Evolutionary conservation across 2,329 filamentous ascomycete genomes (phyloP).

Genomic region (Claviceps lovelessii): DNA sequence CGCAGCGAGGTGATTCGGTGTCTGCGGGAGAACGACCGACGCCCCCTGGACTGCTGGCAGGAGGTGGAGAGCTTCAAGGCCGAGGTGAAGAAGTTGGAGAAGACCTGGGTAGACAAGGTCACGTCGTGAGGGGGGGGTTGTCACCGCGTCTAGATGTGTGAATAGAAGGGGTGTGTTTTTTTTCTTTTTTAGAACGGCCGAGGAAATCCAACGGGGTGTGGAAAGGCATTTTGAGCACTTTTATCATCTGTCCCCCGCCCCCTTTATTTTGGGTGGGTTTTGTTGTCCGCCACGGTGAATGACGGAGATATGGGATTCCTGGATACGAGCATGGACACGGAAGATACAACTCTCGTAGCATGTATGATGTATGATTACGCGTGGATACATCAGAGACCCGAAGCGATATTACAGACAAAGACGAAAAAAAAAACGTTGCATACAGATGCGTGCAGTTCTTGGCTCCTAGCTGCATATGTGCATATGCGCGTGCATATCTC

Average conservation of each 20-base stretch:
- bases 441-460: too few species aligned
- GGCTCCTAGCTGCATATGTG: too few species aligned
- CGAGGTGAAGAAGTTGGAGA: conserved; percentile 77
- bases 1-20: conserved; percentile 66
- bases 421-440: too few species aligned
- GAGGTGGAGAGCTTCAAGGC: conserved; percentile 85
- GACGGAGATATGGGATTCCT: not conserved
- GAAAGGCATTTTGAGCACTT: not conserved
- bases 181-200: too few species aligned
- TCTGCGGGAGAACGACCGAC: conserved; percentile 67
- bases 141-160: too few species aligned
- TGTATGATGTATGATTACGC: not conserved
- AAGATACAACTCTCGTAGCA: not conserved
- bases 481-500: too few species aligned
- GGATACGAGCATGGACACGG: not conserved
- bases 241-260: not conserved
- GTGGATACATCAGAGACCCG: not conserved
- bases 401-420: not conserved
- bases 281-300: not conserved
- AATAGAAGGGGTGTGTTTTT: too few species aligned
- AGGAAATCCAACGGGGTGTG: not conserved
- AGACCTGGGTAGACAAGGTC: conserved; percentile 74
- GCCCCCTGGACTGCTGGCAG: conserved; percentile 86
- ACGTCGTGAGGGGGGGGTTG: conserved; percentile 21
- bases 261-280: not conserved